Base-by-base conservation (phyloP, 352 stramenopile species). In the Phytophthora meadii region DNA sequence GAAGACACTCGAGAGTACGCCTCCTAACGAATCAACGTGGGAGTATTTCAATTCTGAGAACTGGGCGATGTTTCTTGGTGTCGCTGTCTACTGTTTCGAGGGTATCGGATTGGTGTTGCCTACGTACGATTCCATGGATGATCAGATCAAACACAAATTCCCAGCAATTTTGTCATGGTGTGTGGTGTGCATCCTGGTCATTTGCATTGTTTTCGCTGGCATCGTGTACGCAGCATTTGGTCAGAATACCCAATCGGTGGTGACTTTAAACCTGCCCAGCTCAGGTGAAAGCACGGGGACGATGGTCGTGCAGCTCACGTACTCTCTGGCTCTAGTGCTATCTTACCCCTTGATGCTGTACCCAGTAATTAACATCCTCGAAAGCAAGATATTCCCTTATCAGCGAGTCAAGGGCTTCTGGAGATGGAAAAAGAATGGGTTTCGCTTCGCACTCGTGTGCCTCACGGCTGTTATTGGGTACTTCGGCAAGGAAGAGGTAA, bases 261-360 rank as follows among this genome's bases (percentile, higher is more conserved):
- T 87, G 48, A 85, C 80, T 30, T 56, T 89, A 36, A 84, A 86
- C 47, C 42, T 87, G 17, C 76, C 80, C 48, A 84, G 64, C 44
- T 72, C 81, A 27, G 71, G 63, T 22, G 67, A 74, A 47, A 86
- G 77, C 50, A 65, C 63, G 17, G 76, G 75, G 11, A 87, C 80
- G 14, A 81, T 89, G 64, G 64, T 69, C 10, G 80, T 89, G 51
- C 78, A 87, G 68, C 61, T 82, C 25, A 84, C 78, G 39, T 89
- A 87, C 52, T 87, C 80, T 44, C 40, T 89, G 40, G 80, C 80
- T 15, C 74, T 87, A 15, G 66, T 89, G 47, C 66, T 89, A 4
- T 86, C 80, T 61, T 89, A 87, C 51, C 80, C 80, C 45, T 70
- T 89, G n/a, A 87, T 89, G 78, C 44, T 89, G 28, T 89, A 87